phyloP scores from a whole-genome alignment of 192 early-diverging fungal genomes.

The Backusella luteola region DNA sequence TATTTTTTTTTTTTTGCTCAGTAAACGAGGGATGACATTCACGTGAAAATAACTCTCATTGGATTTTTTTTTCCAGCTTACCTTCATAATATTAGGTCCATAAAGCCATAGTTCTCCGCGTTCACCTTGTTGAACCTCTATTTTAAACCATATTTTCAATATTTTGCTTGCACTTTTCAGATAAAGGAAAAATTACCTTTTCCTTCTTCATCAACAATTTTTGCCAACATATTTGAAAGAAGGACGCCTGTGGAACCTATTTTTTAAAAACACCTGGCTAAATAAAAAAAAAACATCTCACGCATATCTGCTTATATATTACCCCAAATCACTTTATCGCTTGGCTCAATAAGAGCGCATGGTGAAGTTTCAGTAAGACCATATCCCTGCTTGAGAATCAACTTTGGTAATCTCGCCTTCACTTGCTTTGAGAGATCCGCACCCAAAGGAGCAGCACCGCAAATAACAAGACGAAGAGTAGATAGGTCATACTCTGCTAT shows the following conservation, averaged over 20 bases:
- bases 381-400: constrained; percentile 59
- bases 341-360: constrained; percentile 36
- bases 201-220: constrained; percentile 73
- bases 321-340: constrained; percentile 32
- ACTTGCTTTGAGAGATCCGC: constrained; percentile 48
- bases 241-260: constrained; percentile 68
- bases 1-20: neutral
- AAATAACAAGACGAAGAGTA: constrained; percentile 47
- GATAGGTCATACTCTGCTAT: constrained; percentile 65
- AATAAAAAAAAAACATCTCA: constrained; percentile 32
- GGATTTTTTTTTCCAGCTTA: neutral
- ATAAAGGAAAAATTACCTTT: constrained; percentile 30
- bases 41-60: neutral
- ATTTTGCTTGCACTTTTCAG: neutral
- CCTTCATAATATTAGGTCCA: constrained; percentile 78
- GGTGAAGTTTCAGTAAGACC: constrained; percentile 75
- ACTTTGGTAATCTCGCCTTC: constrained; percentile 10
- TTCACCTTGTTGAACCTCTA: constrained; percentile 51
- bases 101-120: constrained; percentile 80
- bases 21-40: neutral
- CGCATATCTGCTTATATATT: constrained; percentile 71
- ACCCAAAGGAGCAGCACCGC: constrained; percentile 66
- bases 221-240: constrained; percentile 69
- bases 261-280: constrained; percentile 9
- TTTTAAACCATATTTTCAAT: neutral